phyloP scores from a whole-genome alignment of 1,284 basidiomycete genomes.

The Coniophora puteana region DNA sequence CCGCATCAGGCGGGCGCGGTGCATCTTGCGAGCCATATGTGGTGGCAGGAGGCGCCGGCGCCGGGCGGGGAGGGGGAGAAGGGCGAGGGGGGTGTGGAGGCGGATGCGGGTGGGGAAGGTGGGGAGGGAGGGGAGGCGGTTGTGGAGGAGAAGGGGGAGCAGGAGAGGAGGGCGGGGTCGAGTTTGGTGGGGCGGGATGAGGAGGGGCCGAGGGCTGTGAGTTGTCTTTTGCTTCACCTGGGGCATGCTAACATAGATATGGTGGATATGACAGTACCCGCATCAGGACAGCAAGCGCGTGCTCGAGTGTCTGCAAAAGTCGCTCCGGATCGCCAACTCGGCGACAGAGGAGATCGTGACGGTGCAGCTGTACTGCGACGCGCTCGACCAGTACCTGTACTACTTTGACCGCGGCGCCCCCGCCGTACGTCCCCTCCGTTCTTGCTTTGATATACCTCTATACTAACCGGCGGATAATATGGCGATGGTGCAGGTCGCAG shows the following conservation, averaged over 20 bases:
- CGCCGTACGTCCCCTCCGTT: constrained; percentile 53
- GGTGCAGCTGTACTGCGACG: constrained; percentile 90
- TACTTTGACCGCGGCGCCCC: constrained; percentile 90
- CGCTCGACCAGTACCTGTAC: constrained; percentile 90
- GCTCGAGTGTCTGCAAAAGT: constrained; percentile 92
- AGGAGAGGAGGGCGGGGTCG: no score
- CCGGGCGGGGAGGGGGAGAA: constrained; percentile 38
- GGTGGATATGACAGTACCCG: constrained; percentile 55
- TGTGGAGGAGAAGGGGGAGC: no score
- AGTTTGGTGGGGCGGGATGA: no score
- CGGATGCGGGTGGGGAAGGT: constrained; percentile 37
- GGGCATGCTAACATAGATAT: constrained; percentile 6
- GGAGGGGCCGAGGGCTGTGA: no score
- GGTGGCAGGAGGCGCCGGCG: constrained; percentile 81
- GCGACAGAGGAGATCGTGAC: constrained; percentile 94
- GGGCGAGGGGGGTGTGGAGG: constrained; percentile 19
- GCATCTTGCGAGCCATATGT: constrained; percentile 90
- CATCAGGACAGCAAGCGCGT: constrained; percentile 94
- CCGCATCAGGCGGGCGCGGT: constrained; percentile 94
- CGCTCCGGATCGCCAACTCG: constrained; percentile 88
- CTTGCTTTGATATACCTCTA: background rate
- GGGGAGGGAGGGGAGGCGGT: constrained; percentile 58
- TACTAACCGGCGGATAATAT: no score
- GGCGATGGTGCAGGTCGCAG: constrained; percentile 58
- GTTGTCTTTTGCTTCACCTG: background rate